Evolutionary conservation across 768 basidiomycete species (phyloP).

Genomic region (Tulasnella sp.): DNA sequence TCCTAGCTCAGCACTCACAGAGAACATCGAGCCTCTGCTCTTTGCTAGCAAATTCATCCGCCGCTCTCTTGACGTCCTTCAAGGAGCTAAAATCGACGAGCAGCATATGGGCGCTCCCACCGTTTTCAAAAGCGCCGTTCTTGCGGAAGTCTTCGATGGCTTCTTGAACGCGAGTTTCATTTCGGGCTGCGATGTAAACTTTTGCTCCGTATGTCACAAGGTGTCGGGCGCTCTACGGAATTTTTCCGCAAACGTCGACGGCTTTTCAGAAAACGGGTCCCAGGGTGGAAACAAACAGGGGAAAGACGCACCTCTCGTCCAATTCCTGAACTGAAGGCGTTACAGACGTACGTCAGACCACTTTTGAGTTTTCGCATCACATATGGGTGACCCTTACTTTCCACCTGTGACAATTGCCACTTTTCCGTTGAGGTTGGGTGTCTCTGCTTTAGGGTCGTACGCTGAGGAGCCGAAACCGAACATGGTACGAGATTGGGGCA

Average conservation of each 20-base stretch:
- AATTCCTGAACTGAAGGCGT: slow-evolving; percentile 6
- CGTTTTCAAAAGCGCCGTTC: slow-evolving; percentile 40
- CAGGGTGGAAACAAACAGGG: too few species aligned
- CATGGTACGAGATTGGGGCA: background rate
- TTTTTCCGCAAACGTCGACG: background rate
- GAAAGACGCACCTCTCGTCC: slow-evolving; percentile 30
- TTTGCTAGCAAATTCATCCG: slow-evolving; percentile 48
- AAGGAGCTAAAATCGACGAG: slow-evolving; percentile 54
- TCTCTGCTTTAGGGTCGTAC: slow-evolving; percentile 41
- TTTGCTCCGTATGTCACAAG: slow-evolving; percentile 47
- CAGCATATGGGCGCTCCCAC: slow-evolving; percentile 50
- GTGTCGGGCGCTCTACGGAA: slow-evolving; percentile 36
- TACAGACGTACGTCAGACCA: background rate
- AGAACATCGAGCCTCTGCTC: slow-evolving; percentile 57
- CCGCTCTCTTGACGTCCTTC: slow-evolving; percentile 47
- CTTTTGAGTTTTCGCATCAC: too few species aligned
- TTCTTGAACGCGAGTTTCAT: slow-evolving; percentile 37
- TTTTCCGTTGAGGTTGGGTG: slow-evolving; percentile 48
- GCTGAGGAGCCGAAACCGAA: background rate
- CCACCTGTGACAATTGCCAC: slow-evolving; percentile 52
- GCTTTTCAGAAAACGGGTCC: background rate
- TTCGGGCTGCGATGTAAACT: slow-evolving; percentile 42
- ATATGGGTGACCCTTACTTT: slow-evolving; percentile 37
- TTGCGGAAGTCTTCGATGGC: slow-evolving; percentile 41
- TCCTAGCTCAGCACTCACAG: slow-evolving; percentile 38